Percentiles rank a stretch among this genome's conserved stretches.
Evolutionary conservation across 208 protist species (phyloP).

Genomic region (Leishmania lainsoni): DNA sequence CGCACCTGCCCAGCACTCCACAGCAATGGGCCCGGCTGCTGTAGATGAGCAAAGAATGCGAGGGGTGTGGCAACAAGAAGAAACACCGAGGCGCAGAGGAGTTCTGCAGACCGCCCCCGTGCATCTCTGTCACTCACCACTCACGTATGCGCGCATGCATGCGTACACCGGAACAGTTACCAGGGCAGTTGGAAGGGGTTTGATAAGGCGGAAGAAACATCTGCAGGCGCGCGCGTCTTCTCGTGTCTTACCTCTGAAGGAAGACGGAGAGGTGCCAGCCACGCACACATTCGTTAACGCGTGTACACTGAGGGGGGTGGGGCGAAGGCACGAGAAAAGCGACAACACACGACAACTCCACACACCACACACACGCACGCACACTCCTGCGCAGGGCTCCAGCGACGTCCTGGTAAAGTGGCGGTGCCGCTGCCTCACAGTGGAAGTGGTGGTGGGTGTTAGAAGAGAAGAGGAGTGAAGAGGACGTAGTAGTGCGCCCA

Average conservation of each 20-base stretch:
- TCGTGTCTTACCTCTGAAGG: not conserved
- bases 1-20: not conserved
- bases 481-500: not conserved
- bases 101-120: not conserved
- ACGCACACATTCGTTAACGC: no score
- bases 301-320: no score
- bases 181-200: not conserved
- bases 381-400: no score
- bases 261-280: not conserved
- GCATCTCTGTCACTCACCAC: not conserved
- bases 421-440: not conserved
- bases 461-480: not conserved
- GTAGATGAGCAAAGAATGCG: not conserved
- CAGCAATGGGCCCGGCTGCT: not conserved
- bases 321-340: not conserved
- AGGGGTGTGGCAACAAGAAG: not conserved
- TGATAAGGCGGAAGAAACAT: not conserved
- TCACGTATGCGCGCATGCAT: not conserved
- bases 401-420: not conserved
- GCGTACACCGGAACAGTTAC: not conserved
- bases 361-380: not conserved
- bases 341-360: not conserved
- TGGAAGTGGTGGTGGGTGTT: not conserved
- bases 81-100: not conserved
- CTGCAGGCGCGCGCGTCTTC: not conserved